Base-by-base conservation (phyloP, 2,329 filamentous ascomycete species). In the Penicillium capsulatum region DNA sequence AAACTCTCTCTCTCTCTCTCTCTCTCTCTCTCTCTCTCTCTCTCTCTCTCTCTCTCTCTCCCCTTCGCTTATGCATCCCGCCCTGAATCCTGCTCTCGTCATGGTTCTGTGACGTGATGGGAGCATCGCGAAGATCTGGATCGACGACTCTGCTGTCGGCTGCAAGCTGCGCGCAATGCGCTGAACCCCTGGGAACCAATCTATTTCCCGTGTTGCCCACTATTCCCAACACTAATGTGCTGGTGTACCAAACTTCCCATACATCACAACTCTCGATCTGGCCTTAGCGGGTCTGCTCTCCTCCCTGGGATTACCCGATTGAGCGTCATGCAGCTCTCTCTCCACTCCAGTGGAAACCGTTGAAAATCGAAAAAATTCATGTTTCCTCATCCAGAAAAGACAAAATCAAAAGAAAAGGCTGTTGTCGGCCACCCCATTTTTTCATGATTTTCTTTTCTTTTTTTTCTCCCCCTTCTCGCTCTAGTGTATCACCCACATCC, bases 291-390 rank as follows among this genome's bases (percentile, higher is more conserved):
- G 51, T 54, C 51, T 49, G 42, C 50, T 24, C 34, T 40, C 7
- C 7, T 46, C 32, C 28, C 36, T 43, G 47, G 38, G 27, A 48
- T 38, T 51, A 38, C 47, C 42, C 17, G 17, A 32, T 52, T 49
- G 20, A 45, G 51, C 30, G 27, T 41, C 41, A 41, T 42, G 49
- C 49, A 46, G 41, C 44, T 45, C 34, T n/a, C 26, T 39, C 44
- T 43, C 41, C 47, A 48, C 44, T 31, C n/a, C 32, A 36, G 48
- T 54, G 50, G 50, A 51, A 54, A 52, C 51, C 51, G 51, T 54
- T 54, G 45, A 47, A 47, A 41, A 42, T 22, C n/a, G n/a, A 22
- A 22, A 22, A 22, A 22, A 22, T 22, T 22, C 9, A 22, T n/a
- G n/a, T n/a, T n/a, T n/a, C n/a, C n/a, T n/a, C n/a, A n/a, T n/a